These are phyloP conservation scores for Hura crepitans DNA, from an alignment of 441 rosid genomes.

Conservation along the genomic window DNA sequence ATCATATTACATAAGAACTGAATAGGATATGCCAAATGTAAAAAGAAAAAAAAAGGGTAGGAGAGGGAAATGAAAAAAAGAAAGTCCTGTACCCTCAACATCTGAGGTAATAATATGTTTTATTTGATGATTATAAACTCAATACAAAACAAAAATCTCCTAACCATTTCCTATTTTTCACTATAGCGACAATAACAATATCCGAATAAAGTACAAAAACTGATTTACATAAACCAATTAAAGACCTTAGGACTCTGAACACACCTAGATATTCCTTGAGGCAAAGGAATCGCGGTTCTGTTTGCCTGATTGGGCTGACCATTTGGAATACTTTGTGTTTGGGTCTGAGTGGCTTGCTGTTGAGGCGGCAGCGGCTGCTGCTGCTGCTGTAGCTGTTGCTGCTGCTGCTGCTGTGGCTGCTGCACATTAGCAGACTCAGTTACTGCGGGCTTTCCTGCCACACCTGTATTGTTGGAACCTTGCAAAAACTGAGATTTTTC, in stretches of 20 bases:
- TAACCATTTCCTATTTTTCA: conserved; percentile 10
- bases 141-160: conserved; percentile 23
- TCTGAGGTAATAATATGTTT: conserved; percentile 20
- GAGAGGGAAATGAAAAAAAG: not conserved
- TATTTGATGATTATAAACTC: conserved; percentile 17
- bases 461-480: conserved; percentile 39
- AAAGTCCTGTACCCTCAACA: not conserved
- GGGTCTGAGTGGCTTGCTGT: conserved; percentile 58
- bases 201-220: conserved; percentile 40
- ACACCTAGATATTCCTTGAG: conserved; percentile 99
- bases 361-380: conserved; percentile 47
- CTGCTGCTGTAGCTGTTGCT: conserved; percentile 21
- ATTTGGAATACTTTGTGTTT: conserved; percentile 49
- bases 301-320: conserved; percentile 51
- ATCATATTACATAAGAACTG: conserved; percentile 6
- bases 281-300: conserved; percentile 72
- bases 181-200: conserved; percentile 29
- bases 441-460: conserved; percentile 37
- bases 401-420: conserved; percentile 47
- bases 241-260: conserved; percentile 85
- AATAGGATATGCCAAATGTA: not conserved
- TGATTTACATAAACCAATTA: conserved; percentile 59
- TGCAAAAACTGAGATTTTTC: conserved; percentile 62
- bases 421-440: conserved; percentile 52
- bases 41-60: not conserved